phyloP scores from a whole-genome alignment of 1,284 basidiomycete genomes.

The Lentinus polychrous region DNA sequence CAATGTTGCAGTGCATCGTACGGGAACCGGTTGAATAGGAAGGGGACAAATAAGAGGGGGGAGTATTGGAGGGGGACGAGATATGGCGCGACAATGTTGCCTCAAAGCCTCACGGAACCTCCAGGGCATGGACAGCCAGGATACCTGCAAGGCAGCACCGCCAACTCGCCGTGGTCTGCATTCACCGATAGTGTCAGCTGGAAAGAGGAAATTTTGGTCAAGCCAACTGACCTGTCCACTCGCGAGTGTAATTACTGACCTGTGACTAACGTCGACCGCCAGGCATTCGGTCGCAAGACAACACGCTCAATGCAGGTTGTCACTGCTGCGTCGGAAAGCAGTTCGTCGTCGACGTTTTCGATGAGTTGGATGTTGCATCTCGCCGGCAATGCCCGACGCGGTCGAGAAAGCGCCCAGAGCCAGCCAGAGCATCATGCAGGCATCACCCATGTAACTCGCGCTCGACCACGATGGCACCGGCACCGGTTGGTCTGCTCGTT shows the following conservation, averaged over 20 bases:
- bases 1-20: slow-evolving; percentile 2
- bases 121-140: slow-evolving; percentile 68
- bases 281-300: no score
- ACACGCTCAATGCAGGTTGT: no score
- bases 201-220: not conserved
- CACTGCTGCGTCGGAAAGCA: no score
- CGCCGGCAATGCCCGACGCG: no score
- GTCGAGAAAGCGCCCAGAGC: no score
- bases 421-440: no score
- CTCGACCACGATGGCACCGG: no score
- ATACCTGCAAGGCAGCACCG: slow-evolving; percentile 28
- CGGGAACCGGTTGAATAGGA: slow-evolving; percentile 3
- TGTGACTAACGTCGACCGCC: not conserved
- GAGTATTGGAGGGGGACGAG: slow-evolving; percentile 11
- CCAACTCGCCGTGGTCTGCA: slow-evolving; percentile 24
- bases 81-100: slow-evolving; percentile 26
- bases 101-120: slow-evolving; percentile 47
- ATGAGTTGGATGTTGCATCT: no score
- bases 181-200: not conserved
- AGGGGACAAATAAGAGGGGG: no score
- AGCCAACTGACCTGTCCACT: slow-evolving; percentile 14
- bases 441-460: no score
- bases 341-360: no score
- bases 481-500: no score
- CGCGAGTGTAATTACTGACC: slow-evolving; percentile 14